Evolutionary conservation across 2,329 filamentous ascomycete species (phyloP), one percentile per base, ranked within the genome.

Genomic region (Ceratocystis cubensis): DNA sequence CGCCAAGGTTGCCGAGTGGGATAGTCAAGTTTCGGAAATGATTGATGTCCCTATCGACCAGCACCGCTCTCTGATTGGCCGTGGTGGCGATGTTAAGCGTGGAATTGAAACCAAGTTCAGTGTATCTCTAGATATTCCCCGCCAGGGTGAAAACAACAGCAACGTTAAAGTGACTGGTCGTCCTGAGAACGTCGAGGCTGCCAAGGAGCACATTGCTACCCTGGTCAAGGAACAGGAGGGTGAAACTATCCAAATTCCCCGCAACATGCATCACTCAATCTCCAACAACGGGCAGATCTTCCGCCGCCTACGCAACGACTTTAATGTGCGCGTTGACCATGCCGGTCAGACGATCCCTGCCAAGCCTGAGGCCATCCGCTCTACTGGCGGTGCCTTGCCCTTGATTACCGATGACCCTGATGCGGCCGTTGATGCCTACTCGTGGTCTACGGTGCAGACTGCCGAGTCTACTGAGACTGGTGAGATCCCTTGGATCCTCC

Each of bases 281-380:
- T 84, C 89, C 64, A 93, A 96, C 74, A 92, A 93, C 70, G 94
- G 93, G 1, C 87, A 91, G 71, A 89, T 97, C 78, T 96, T 97
- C 88, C 89, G 93, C 70, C 88, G 86, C 72, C 85, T 99, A 53
- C 86, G 88, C 70, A 92, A 86, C 75, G 89, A 96, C 73, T 83
- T 89, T 76, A 87, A 89, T 71, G 91, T 99, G 70, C 94, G 88
- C 0, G 88, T 99, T 65, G 92, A 97, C 75, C 94, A 97, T 74
- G 89, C 85, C 66, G 91, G 92, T 57, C 85, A 94, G 68, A 79
- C 87, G 66, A 79, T 88, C 3, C 94, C 94, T 5, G 75, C 85
- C 48, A 91, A 87, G 77, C 83, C 88, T 33, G 76, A 83, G 67
- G 76, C 80, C 67, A 75, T 78, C 7, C 81, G 84, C 25, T 79